A percentile compares a stretch with the other conserved stretches of the same genome.
Evolutionary conservation across 1,284 basidiomycete genomes (phyloP).

Genomic region (Cryptococcus hybrid): DNA sequence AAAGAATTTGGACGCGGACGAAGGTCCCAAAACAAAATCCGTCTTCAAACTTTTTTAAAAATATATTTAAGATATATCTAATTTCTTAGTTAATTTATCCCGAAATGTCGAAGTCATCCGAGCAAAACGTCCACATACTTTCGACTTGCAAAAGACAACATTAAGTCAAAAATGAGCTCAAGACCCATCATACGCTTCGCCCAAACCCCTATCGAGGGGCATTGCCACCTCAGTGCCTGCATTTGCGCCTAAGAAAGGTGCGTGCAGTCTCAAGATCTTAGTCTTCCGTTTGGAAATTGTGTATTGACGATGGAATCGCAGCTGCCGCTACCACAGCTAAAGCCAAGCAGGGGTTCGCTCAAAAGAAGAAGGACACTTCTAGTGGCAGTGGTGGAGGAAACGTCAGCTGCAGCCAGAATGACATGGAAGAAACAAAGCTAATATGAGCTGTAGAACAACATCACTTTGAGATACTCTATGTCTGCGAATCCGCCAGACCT

Average conservation of each 20-base stretch:
- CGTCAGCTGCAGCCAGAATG: not conserved
- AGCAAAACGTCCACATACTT: not conserved
- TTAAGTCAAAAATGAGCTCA: constrained; percentile 8
- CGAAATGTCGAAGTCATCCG: constrained; percentile 1
- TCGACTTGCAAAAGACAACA: not conserved
- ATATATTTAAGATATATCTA: not conserved
- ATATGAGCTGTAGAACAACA: not conserved
- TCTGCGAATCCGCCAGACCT: constrained; percentile 27
- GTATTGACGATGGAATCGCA: not conserved
- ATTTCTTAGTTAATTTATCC: constrained; percentile 17
- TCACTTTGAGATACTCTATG: constrained; percentile 26
- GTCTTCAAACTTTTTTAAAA: not conserved
- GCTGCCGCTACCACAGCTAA: constrained; percentile 4
- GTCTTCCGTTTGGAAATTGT: not conserved
- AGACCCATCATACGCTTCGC: constrained; percentile 16
- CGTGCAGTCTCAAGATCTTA: not conserved
- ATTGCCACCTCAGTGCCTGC: constrained; percentile 11
- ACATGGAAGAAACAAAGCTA: not conserved
- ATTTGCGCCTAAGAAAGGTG: constrained; percentile 13
- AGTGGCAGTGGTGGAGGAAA: constrained; percentile 9
- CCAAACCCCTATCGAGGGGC: constrained; percentile 11
- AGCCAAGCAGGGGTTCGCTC: constrained; percentile 14
- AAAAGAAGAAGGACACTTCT: constrained; percentile 17
- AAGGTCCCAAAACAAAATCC: not conserved
- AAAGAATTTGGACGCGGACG: not conserved